Evolutionary conservation across 116 monocot genomes (phyloP).

Genomic region (Trichopus zeylanicus): DNA sequence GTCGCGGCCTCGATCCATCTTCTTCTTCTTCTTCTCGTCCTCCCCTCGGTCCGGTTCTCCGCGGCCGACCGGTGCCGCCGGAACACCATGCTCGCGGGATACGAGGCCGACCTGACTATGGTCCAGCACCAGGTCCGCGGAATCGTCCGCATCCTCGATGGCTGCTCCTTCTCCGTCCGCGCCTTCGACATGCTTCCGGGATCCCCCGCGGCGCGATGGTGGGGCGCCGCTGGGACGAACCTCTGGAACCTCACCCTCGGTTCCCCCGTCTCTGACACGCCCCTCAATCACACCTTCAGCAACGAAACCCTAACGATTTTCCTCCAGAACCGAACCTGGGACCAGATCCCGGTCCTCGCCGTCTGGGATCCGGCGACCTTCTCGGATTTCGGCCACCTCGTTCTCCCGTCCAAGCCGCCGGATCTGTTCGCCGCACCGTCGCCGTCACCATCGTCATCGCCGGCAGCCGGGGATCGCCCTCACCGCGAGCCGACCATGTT

Average conservation of each 20-base stretch:
- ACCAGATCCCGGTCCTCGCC: constrained; percentile 45
- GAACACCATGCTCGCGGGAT: constrained; percentile 23
- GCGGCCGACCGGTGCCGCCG: neutral
- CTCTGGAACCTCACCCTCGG: constrained; percentile 54
- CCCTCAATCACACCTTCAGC: constrained; percentile 44
- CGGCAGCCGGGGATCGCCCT: neutral
- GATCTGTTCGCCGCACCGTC: constrained; percentile 16
- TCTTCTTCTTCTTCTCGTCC: neutral
- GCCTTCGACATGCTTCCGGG: constrained; percentile 75
- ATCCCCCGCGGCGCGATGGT: constrained; percentile 53
- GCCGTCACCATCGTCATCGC: constrained; percentile 16
- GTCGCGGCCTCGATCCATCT: too few relatives aligned
- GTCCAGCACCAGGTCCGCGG: constrained; percentile 88
- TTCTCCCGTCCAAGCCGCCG: constrained; percentile 15
- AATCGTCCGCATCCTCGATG: constrained; percentile 35
- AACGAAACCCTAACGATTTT: constrained; percentile 42
- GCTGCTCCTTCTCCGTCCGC: constrained; percentile 61
- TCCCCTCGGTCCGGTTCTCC: constrained; percentile 5
- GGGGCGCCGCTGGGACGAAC: constrained; percentile 43
- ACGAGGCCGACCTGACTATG: constrained; percentile 47
- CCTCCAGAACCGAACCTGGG: constrained; percentile 34
- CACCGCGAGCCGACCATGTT: constrained; percentile 55
- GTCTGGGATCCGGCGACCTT: constrained; percentile 63
- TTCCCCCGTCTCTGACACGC: constrained; percentile 28
- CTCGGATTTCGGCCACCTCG: constrained; percentile 80